phyloP scores from a whole-genome alignment of 805 yeast species.

The Zygosaccharomyces pseudorouxii region DNA sequence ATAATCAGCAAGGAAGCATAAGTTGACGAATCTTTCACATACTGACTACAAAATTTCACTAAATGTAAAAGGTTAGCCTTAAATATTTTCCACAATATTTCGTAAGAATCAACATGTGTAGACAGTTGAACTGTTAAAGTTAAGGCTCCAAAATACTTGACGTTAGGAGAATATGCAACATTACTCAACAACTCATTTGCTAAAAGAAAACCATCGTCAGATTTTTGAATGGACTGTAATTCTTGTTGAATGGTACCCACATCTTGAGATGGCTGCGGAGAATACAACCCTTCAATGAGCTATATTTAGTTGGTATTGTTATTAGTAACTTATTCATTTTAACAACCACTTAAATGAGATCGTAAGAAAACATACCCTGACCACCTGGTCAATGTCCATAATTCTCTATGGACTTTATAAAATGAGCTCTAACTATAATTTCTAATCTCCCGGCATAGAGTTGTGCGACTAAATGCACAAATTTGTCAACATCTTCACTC shows the following conservation, averaged over 20 bases:
- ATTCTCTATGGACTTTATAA: background rate
- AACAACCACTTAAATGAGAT: background rate
- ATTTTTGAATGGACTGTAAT: constrained; percentile 31
- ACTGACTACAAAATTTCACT: constrained; percentile 16
- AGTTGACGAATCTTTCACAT: constrained; percentile 15
- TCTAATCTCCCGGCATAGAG: background rate
- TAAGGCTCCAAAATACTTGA: constrained; percentile 35
- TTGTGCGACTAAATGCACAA: background rate
- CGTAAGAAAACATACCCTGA: constrained; percentile 10
- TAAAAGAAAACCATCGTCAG: constrained; percentile 27
- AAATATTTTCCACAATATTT: constrained; percentile 23
- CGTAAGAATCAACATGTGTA: constrained; percentile 15
- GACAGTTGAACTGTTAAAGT: constrained; percentile 34
- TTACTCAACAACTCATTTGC: constrained; percentile 28
- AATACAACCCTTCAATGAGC: constrained; percentile 29
- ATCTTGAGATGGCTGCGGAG: constrained; percentile 27
- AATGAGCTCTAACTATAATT: background rate
- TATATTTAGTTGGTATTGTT: background rate
- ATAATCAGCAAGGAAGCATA: constrained; percentile 17
- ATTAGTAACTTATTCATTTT: constrained; percentile 4
- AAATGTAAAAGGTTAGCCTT: constrained; percentile 27
- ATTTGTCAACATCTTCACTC: background rate
- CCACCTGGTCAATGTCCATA: constrained; percentile 21
- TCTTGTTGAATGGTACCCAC: constrained; percentile 31
- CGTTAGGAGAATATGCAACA: constrained; percentile 23